Evolutionary conservation across 1,284 basidiomycete genomes (phyloP), one percentile per base, ranked within the genome.

Genomic region (Cryptococcus wingfieldii): DNA sequence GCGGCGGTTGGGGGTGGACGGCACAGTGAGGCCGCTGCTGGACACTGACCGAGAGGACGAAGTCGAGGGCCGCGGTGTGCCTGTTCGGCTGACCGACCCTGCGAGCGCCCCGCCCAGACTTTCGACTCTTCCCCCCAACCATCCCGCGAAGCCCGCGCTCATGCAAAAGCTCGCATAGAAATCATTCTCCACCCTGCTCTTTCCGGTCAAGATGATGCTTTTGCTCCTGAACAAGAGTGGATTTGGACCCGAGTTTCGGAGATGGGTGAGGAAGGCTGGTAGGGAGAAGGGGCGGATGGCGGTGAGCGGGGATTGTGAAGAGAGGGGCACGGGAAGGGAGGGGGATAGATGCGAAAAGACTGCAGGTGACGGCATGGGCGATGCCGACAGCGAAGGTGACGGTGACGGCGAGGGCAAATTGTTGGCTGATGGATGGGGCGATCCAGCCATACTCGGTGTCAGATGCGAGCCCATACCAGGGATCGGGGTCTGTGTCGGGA

Each of bases 251-350:
- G 89, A 83, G 0, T 83, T 79, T 67, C 88, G 90, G 25, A 98
- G 81, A 8, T 89, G 93, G 6, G 83, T 80, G 46, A 98, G 82
- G 75, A 98, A 97, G 49, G 85, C 82, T 3, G 80, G 79, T 34
- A 84, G 79, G 65, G 85, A 90, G 77, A 98, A 98, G 0, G 89
- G 84, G 63, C 86, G 87, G 56, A 92, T 64, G 16, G 63, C 34
- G 51, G 55, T 23, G 38, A 51, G 14, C 49, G 53, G 13, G 47
- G 56, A 3, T 60, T 49, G 3, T 56, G 51, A 64, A 64, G 38
- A 51, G 14, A 50, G 51, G 13, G 47, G 56, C 1, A 61, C 49
- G 2, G 57, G 51, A 64, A 64, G 63, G 55, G 52, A 50, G 62
- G 65, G 54, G 60, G 41, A 46, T 10, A 27, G 45, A 31, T 46